Percentiles rank a stretch among this genome's conserved stretches.
phyloP scores from a whole-genome alignment of 1,284 basidiomycete genomes.

The Kalmanozyma brasiliensis region DNA sequence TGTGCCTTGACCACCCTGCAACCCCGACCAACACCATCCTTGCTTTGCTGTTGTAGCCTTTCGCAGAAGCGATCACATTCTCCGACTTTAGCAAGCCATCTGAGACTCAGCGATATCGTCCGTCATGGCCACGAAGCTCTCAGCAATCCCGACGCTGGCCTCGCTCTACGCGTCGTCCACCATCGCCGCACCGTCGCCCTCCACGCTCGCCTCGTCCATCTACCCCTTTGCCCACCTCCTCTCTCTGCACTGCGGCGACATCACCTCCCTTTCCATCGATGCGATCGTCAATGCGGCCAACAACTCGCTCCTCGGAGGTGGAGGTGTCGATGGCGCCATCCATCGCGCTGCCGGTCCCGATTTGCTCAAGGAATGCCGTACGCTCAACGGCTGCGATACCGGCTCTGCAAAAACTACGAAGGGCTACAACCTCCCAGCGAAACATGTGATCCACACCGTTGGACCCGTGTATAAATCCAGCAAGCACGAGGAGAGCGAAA shows the following conservation, averaged over 20 bases:
- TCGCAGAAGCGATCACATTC: background rate
- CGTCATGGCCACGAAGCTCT: conserved; percentile 15
- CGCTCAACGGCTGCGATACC: conserved; percentile 76
- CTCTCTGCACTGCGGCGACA: conserved; percentile 26
- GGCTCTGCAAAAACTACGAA: conserved; percentile 84
- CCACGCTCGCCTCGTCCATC: conserved; percentile 14
- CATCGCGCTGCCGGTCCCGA: conserved; percentile 82
- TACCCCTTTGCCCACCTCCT: conserved; percentile 28
- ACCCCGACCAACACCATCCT: background rate
- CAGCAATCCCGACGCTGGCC: conserved; percentile 26
- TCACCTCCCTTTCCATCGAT: conserved; percentile 48
- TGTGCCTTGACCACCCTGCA: conserved; percentile 2
- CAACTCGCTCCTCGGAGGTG: conserved; percentile 57
- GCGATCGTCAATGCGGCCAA: conserved; percentile 66
- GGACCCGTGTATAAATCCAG: conserved; percentile 77
- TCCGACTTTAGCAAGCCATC: too few species aligned
- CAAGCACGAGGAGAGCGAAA: conserved; percentile 7
- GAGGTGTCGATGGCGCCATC: conserved; percentile 81
- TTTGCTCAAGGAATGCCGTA: conserved; percentile 78
- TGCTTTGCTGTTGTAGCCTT: background rate
- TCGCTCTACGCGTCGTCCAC: conserved; percentile 19
- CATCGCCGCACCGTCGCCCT: conserved; percentile 7
- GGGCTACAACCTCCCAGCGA: conserved; percentile 71
- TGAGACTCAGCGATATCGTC: background rate
- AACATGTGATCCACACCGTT: conserved; percentile 87